phyloP scores from a whole-genome alignment of 2,329 filamentous ascomycete genomes.

The Tricladium varicosporioides region DNA sequence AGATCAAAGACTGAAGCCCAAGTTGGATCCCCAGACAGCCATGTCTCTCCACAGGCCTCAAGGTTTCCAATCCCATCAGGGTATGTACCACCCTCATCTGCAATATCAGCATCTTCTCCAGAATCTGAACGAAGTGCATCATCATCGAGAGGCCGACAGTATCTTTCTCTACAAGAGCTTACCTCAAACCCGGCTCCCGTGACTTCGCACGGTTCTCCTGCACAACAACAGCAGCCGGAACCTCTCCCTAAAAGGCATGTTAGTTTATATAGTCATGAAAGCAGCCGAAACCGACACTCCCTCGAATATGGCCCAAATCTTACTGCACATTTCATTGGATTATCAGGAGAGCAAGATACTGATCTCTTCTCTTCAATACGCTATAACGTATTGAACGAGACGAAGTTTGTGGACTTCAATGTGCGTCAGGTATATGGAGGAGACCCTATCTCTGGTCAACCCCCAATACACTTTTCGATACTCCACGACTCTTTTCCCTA shows the following conservation, averaged over 20 bases:
- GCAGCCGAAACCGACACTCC: conserved; percentile 26
- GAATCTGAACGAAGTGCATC: not conserved
- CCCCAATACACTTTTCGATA: conserved; percentile 46
- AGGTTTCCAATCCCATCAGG: conserved; percentile 9
- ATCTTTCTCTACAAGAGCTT: conserved; percentile 16
- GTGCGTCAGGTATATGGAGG: conserved; percentile 43
- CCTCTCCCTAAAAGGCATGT: not conserved
- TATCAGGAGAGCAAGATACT: conserved; percentile 46
- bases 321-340: conserved; percentile 46
- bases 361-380: conserved; percentile 46
- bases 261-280: conserved; percentile 5
- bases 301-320: conserved; percentile 42
- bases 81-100: not conserved
- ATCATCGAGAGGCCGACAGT: conserved; percentile 3
- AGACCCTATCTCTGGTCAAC: conserved; percentile 34
- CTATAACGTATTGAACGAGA: conserved; percentile 45
- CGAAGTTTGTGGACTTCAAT: conserved; percentile 43
- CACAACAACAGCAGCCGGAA: no score
- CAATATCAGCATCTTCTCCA: not conserved
- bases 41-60: conserved; percentile 11
- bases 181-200: conserved; percentile 5
- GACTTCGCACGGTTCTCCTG: no score
- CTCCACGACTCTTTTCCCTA: conserved; percentile 45
- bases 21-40: not conserved
- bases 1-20: not conserved